phyloP scores from a whole-genome alignment of 257 asterid genomes.

The Hygrophila difformis region DNA sequence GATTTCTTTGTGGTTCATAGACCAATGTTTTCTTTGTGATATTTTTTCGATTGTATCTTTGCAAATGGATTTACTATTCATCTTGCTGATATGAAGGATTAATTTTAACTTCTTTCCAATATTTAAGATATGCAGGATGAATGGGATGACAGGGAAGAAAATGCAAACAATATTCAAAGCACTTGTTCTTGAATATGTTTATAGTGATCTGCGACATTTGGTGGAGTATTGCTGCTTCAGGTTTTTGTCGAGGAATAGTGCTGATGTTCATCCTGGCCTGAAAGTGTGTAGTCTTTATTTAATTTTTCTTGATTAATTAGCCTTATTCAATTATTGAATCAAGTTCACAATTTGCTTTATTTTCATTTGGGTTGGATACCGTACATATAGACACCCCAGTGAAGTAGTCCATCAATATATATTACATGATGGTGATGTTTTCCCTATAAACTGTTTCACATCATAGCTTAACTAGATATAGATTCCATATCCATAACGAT shows the following conservation, averaged over 20 bases:
- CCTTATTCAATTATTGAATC: slow-evolving; percentile 6
- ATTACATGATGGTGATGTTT: too few species aligned
- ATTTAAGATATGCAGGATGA: slow-evolving; percentile 75
- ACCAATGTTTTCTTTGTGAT: background rate
- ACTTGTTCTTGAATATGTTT: slow-evolving; percentile 64
- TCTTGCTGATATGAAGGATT: slow-evolving; percentile 13
- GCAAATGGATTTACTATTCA: too few species aligned
- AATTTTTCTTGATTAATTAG: background rate
- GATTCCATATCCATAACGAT: too few species aligned
- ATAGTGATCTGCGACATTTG: slow-evolving; percentile 66
- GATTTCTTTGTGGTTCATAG: background rate
- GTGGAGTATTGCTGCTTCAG: slow-evolving; percentile 97
- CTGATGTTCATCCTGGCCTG: slow-evolving; percentile 76
- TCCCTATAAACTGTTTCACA: too few species aligned
- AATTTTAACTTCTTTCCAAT: slow-evolving; percentile 18
- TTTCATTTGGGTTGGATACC: background rate
- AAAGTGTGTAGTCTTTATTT: slow-evolving; percentile 43
- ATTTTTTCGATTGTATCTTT: background rate
- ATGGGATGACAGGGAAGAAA: slow-evolving; percentile 81
- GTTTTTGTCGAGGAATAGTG: slow-evolving; percentile 68
- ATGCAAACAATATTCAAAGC: slow-evolving; percentile 84
- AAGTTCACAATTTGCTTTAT: slow-evolving; percentile 1
- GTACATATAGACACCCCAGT: too few species aligned
- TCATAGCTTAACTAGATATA: too few species aligned
- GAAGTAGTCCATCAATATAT: too few species aligned